phyloP scores from a whole-genome alignment of 352 stramenopile genomes.

The Phytophthora sp. region DNA sequence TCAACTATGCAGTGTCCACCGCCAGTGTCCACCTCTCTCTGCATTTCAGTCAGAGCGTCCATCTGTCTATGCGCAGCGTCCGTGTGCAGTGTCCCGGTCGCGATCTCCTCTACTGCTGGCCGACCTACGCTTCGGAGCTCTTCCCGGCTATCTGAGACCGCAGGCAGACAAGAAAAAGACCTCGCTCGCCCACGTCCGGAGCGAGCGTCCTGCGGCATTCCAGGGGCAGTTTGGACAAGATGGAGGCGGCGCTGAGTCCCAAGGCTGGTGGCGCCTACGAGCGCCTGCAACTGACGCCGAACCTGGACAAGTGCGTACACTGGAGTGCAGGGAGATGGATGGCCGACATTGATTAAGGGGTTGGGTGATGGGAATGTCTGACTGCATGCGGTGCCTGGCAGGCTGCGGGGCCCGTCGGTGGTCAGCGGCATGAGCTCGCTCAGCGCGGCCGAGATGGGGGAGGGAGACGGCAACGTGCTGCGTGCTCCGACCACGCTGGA shows the following conservation, averaged over 20 bases:
- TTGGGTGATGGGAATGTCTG: conserved; percentile 1
- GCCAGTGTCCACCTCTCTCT: neutral
- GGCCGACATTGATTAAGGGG: conserved; percentile 20
- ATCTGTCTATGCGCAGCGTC: neutral
- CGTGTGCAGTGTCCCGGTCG: neutral
- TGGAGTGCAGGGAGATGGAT: neutral
- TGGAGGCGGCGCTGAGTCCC: conserved; percentile 31
- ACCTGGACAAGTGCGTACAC: conserved; percentile 28
- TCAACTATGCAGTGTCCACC: conserved; percentile 16
- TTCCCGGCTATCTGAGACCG: conserved; percentile 15
- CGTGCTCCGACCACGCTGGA: conserved; percentile 27
- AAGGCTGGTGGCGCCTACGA: conserved; percentile 27
- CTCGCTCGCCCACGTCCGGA: neutral
- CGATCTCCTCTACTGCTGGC: neutral
- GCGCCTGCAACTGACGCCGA: conserved; percentile 29
- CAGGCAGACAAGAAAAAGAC: conserved; percentile 17
- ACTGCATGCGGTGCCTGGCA: conserved; percentile 2
- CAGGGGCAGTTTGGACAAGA: neutral
- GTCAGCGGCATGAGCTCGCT: conserved; percentile 20
- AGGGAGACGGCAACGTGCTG: conserved; percentile 19
- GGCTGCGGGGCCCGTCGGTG: conserved; percentile 22
- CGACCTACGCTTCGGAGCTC: conserved; percentile 1
- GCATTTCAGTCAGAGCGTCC: neutral
- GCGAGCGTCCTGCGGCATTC: neutral
- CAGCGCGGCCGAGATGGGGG: conserved; percentile 41